Evolutionary conservation across 495 filamentous ascomycete species (phyloP), one percentile per base, ranked within the genome.

Genomic region (Beverwykella pulmonaria): DNA sequence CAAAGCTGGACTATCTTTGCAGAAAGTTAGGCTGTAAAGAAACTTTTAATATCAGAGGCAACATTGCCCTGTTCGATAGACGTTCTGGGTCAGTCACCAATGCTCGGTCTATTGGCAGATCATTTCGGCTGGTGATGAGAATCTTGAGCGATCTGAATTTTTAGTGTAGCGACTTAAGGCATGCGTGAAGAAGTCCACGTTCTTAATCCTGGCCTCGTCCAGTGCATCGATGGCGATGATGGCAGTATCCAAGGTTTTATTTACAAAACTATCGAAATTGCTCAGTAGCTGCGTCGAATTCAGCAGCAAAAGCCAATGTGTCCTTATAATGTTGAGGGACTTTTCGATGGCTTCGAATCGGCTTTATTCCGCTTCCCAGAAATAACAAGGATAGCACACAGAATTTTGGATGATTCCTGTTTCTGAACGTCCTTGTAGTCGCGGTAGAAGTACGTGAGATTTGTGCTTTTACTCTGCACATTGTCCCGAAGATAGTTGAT

Each of bases 361-460:
- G 36, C n/a, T 10, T 25, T 22, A 26, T 46, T 59, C 56, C 48
- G 36, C 19, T 41, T 59, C 14, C 56, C 34, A 5, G 48, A 29
- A 12, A 17, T 48, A 1, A 36, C 32, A 44, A 59, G 25, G 19
- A 59, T 27, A 27, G 56, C 25, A 29, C 56, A 34, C 6, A 59
- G 15, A 19, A 59, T n/a, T 17, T 46, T 59, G 15, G 36, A 48
- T 2, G 56, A 19, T 10, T 41, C 25, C 17, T 46, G 56, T 46
- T 48, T 59, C 23, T 41, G 25, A 19, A 44, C n/a, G 25, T 46
- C 41, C 23, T 41, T 48, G 34, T 59, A 48, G 25, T 48, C 41
- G 56, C 56, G 48, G 41, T 46, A 59, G 23, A 59, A 59, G 56
- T 59, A 59, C 4, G 56, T 36, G 15, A 59, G 30, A 23, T 19